These are phyloP conservation scores for Naegleria fowleri DNA, from an alignment of 208 protist species.

Conservation along the genomic window DNA sequence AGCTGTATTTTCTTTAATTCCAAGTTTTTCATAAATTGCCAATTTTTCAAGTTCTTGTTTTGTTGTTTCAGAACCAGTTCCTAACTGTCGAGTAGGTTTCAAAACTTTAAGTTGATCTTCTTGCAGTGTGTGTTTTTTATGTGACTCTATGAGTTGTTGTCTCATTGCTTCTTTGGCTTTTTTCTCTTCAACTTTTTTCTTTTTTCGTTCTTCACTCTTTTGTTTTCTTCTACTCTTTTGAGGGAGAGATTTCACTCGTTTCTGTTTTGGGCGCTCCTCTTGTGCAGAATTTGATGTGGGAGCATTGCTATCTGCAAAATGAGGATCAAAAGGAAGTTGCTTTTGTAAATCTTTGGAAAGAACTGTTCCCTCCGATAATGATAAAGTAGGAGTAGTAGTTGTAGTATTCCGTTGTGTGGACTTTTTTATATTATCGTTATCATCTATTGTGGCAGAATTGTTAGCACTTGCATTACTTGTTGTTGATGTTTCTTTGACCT, in stretches of 20 bases:
- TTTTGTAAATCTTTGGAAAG: not conserved
- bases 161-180: not conserved
- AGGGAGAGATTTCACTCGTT: not conserved
- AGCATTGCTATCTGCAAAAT: not conserved
- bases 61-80: not conserved
- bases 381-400: too few relatives aligned
- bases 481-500: not conserved
- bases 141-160: not conserved
- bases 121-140: not conserved
- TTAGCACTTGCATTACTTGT: too few relatives aligned
- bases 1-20: not conserved
- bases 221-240: slow-evolving; percentile 2
- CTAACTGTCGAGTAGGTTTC: not conserved
- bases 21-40: not conserved
- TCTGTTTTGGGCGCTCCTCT: not conserved
- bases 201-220: slow-evolving; percentile 2
- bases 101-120: not conserved
- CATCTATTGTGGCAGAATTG: too few relatives aligned
- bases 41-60: slow-evolving; percentile 2
- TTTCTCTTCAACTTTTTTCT: not conserved
- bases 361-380: not conserved
- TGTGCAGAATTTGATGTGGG: not conserved
- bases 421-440: too few relatives aligned
- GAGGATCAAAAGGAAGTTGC: not conserved
- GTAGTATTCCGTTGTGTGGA: too few relatives aligned